Evolutionary conservation across 176 grass and related monocot genomes (phyloP), one percentile per base, ranked within the genome.

Genomic region (Chloris gayana): DNA sequence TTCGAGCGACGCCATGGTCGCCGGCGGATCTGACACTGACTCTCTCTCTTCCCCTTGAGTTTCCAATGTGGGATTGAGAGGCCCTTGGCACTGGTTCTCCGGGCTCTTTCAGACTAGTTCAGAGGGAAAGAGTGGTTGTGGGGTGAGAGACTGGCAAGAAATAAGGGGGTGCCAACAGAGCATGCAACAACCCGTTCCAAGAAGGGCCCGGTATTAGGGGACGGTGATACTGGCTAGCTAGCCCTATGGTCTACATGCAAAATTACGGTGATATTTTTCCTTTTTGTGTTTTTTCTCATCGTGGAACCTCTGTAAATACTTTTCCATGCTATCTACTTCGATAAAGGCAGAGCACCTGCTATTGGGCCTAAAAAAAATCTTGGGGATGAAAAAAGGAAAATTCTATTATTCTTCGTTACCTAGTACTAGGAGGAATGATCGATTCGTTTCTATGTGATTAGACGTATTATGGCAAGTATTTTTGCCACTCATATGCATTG

Each of bases 1-100:
- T 22, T 97, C 87, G 30, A 97, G 67, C 1, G 87, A 83, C 69
- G 85, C 82, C 85, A 83, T 85, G 77, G 38, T 51, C 0, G 47
- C 12, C 13, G 37, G 31, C 9, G 64, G 57, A 38, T 64, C 49
- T 45, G 47, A 75, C 12, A 42, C 18, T 50, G 31, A 17, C 26
- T 42, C 50, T 54, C 49, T 21, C 49, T 51, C 15, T 51, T 1
- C 9, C 50, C 38, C n/a, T n/a, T 2, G 18, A 27, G 47, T 47
- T 56, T 35, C 49, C 69, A 32, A n/a, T 21, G 70, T 3, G 42
- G 42, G 21, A 26, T 61, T 14, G 25, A 14, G 58, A 61, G 58
- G 25, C 58, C 29, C 25, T 29, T 29, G 25, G 11, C 58, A 61
- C 58, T 27, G 24, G 10, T 61, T 29, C 58, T 61, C 11, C 58